Conservation (phyloP, 116 monocot genomes). For the Zostera marina region DNA sequence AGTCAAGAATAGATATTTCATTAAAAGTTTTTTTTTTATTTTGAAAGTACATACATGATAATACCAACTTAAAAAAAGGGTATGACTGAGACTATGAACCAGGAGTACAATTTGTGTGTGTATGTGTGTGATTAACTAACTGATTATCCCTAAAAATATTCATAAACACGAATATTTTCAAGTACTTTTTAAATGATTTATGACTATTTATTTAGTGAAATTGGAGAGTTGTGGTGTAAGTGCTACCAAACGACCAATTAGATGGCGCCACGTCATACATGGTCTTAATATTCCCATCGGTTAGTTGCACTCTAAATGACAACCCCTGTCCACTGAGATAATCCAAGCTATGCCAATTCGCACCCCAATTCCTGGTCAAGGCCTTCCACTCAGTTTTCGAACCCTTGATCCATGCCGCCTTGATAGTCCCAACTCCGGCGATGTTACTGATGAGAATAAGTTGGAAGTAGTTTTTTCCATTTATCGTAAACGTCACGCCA, state of each 20-base stretch:
- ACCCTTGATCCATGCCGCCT: conserved; percentile 30
- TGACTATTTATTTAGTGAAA: not conserved
- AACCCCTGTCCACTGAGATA: conserved; percentile 41
- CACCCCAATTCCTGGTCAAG: conserved; percentile 64
- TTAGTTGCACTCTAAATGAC: conserved; percentile 43
- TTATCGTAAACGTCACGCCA: conserved; percentile 61
- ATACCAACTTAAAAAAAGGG: too few relatives aligned
- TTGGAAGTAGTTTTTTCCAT: conserved; percentile 63
- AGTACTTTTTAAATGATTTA: not conserved
- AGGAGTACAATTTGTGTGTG: too few relatives aligned
- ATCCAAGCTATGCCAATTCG: conserved; percentile 46
- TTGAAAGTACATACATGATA: too few relatives aligned
- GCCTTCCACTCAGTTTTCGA: conserved; percentile 36
- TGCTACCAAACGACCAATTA: conserved; percentile 42
- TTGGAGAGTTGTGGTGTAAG: conserved; percentile 10
- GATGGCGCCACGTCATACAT: conserved; percentile 37
- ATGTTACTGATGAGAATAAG: conserved; percentile 53
- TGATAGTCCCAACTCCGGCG: conserved; percentile 37
- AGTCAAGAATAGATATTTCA: too few relatives aligned
- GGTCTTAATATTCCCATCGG: conserved; percentile 33
- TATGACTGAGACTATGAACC: too few relatives aligned
- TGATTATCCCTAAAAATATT: too few relatives aligned
- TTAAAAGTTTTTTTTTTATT: too few relatives aligned
- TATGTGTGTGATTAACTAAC: too few relatives aligned
- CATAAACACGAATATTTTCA: not conserved